phyloP scores from a whole-genome alignment of 2,329 filamentous ascomycete genomes.

The Chalaropsis ovoidea region DNA sequence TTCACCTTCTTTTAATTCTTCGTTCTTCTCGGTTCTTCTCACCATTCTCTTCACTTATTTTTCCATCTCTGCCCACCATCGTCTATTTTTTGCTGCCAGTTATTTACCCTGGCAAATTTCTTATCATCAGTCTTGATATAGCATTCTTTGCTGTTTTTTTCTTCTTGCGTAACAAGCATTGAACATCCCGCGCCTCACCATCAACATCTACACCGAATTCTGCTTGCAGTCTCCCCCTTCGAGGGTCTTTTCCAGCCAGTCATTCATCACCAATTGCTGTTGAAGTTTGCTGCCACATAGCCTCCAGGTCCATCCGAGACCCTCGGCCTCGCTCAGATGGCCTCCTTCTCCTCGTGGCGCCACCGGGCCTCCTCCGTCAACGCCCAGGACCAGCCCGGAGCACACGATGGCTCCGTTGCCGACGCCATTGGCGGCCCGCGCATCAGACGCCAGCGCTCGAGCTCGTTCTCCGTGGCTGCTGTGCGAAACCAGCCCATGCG shows the following conservation, averaged over 20 bases:
- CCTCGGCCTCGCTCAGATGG: slow-evolving; percentile 15
- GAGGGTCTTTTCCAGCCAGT: background rate
- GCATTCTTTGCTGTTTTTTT: background rate
- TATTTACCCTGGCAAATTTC: background rate
- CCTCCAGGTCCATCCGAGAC: background rate
- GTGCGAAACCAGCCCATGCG: slow-evolving; percentile 46
- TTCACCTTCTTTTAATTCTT: background rate
- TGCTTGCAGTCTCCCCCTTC: background rate
- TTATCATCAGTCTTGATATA: slow-evolving; percentile 15
- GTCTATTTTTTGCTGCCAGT: background rate
- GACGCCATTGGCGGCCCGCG: slow-evolving; percentile 6
- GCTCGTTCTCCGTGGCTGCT: slow-evolving; percentile 33
- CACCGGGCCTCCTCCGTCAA: slow-evolving; percentile 31
- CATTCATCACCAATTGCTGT: background rate
- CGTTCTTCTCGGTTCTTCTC: background rate
- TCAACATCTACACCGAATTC: background rate
- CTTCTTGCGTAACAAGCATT: background rate
- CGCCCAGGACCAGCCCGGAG: slow-evolving; percentile 25
- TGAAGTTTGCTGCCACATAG: background rate
- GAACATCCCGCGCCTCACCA: background rate
- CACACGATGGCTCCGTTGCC: slow-evolving; percentile 28
- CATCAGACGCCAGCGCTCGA: slow-evolving; percentile 28
- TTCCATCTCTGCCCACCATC: background rate
- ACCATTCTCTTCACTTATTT: too few species aligned
- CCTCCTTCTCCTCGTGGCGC: slow-evolving; percentile 40